phyloP scores from a whole-genome alignment of 2,329 filamentous ascomycete genomes.

The Ascochyta pisi region DNA sequence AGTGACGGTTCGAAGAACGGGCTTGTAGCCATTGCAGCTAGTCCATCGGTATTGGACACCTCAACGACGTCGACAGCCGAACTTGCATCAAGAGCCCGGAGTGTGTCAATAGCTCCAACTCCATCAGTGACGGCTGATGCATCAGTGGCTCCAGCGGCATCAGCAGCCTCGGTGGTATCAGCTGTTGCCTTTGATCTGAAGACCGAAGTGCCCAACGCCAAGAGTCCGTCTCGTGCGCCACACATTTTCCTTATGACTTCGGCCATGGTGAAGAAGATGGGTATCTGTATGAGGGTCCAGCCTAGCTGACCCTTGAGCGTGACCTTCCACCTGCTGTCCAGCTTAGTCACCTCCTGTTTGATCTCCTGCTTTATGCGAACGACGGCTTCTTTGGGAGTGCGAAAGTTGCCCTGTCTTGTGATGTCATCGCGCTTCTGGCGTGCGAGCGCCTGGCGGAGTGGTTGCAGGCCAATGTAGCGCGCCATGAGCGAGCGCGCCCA shows the following conservation, averaged over 20 bases:
- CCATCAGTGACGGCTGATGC: neutral
- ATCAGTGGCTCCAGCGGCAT: neutral
- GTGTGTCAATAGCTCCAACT: neutral
- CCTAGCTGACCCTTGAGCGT: conserved; percentile 30
- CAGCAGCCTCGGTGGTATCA: neutral
- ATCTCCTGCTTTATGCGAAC: conserved; percentile 21
- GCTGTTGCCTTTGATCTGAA: conserved; percentile 16
- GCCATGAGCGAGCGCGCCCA: conserved; percentile 50
- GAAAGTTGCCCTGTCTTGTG: conserved; percentile 27
- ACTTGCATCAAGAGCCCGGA: neutral
- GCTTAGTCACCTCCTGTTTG: conserved; percentile 28
- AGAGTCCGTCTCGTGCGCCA: conserved; percentile 38
- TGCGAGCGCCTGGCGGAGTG: conserved; percentile 46
- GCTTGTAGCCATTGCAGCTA: conserved; percentile 15
- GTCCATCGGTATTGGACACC: conserved; percentile 13
- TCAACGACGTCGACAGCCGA: neutral
- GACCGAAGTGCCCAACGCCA: conserved; percentile 32
- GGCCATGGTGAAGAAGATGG: conserved; percentile 48
- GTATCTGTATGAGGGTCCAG: conserved; percentile 44
- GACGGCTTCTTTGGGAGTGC: conserved; percentile 25
- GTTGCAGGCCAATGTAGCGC: conserved; percentile 53
- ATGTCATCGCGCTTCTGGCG: conserved; percentile 33
- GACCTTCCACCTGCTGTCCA: conserved; percentile 43
- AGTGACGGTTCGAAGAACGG: conserved; percentile 58
- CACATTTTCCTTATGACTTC: conserved; percentile 47